A percentile compares a stretch with the other conserved stretches of the same genome.
phyloP scores from a whole-genome alignment of 768 basidiomycete genomes.

The Hysterangium stoloniferum region DNA sequence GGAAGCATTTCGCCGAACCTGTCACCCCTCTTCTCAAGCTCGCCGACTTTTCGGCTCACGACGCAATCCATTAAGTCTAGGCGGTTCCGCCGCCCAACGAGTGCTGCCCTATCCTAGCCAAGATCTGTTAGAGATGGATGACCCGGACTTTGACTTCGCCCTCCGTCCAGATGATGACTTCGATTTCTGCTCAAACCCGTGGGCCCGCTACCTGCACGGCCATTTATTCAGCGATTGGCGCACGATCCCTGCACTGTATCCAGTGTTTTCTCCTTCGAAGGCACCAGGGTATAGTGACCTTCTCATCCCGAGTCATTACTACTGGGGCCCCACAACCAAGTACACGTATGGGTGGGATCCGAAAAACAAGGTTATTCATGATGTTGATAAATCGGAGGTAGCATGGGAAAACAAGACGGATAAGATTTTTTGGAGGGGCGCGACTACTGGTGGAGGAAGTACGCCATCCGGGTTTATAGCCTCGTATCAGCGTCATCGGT shows the following conservation, averaged over 20 bases:
- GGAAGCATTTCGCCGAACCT: slow-evolving; percentile 93
- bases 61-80: slow-evolving; percentile 34
- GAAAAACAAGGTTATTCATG: slow-evolving; percentile 60
- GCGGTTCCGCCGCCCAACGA: slow-evolving; percentile 6
- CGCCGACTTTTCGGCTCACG: slow-evolving; percentile 78
- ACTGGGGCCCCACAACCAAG: slow-evolving; percentile 70
- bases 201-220: slow-evolving; percentile 81
- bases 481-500: slow-evolving; percentile 85
- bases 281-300: slow-evolving; percentile 83
- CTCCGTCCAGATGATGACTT: slow-evolving; percentile 50
- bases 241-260: slow-evolving; percentile 80
- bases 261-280: slow-evolving; percentile 89
- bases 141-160: slow-evolving; percentile 57
- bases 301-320: slow-evolving; percentile 93
- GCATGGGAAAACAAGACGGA: slow-evolving; percentile 88
- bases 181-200: slow-evolving; percentile 77
- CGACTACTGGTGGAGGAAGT: slow-evolving; percentile 90
- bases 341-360: slow-evolving; percentile 93
- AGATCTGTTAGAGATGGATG: slow-evolving; percentile 24
- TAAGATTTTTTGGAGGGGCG: slow-evolving; percentile 90
- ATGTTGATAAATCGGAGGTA: slow-evolving; percentile 76
- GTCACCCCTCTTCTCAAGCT: slow-evolving; percentile 68
- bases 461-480: slow-evolving; percentile 77
- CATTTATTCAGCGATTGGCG: slow-evolving; percentile 98
- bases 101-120: slow-evolving; percentile 14